phyloP scores from a whole-genome alignment of 306 rosid species.

The Citrullus amarus region DNA sequence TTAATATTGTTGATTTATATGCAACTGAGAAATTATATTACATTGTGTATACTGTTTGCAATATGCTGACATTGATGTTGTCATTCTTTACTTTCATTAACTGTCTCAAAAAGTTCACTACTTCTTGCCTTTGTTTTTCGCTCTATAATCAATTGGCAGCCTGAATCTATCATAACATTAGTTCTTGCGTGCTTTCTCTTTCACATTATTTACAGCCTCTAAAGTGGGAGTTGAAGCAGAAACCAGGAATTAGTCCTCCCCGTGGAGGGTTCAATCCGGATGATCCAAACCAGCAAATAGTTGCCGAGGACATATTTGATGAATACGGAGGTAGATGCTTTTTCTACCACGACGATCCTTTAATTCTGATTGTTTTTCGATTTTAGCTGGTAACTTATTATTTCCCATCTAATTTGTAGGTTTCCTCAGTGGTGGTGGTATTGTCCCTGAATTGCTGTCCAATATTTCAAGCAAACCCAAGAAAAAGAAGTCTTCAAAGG shows the following conservation, averaged over 20 bases:
- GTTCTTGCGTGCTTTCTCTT: neutral
- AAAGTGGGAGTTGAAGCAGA: slow-evolving; percentile 98
- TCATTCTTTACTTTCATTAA: neutral
- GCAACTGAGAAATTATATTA: neutral
- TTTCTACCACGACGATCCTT: neutral
- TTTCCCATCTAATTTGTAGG: slow-evolving; percentile 31
- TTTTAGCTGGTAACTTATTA: neutral
- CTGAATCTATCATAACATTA: neutral
- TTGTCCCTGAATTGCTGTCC: slow-evolving; percentile 58
- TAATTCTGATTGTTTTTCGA: neutral
- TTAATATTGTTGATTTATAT: neutral
- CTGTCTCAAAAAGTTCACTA: neutral
- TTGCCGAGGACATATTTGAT: slow-evolving; percentile 88
- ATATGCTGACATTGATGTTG: neutral
- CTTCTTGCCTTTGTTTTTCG: neutral
- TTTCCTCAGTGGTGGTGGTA: slow-evolving; percentile 54
- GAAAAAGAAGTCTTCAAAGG: slow-evolving; percentile 37
- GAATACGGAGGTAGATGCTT: slow-evolving; percentile 76
- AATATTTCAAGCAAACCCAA: slow-evolving; percentile 58
- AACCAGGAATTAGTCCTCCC: slow-evolving; percentile 98
- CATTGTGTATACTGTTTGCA: neutral
- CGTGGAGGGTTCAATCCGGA: slow-evolving; percentile 90
- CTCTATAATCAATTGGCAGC: neutral
- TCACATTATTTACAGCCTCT: slow-evolving; percentile 47
- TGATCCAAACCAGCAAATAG: slow-evolving; percentile 97